phyloP scores from a whole-genome alignment of 306 rosid genomes.

The Glycine latifolia region DNA sequence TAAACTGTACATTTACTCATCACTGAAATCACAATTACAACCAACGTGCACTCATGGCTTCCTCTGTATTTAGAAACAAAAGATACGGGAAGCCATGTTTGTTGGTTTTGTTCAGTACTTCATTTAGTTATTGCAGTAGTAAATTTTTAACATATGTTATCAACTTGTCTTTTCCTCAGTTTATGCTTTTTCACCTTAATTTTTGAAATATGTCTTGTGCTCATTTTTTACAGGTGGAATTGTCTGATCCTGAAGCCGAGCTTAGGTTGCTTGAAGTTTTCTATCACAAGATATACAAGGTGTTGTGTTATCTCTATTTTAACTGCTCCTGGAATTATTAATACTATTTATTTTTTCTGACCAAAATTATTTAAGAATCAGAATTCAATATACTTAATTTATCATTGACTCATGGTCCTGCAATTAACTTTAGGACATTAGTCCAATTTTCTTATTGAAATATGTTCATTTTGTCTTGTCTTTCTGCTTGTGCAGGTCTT shows the following conservation, averaged over 20 bases:
- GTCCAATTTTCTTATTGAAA: constrained; percentile 9
- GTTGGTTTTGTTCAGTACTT: background rate
- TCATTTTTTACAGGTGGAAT: constrained; percentile 67
- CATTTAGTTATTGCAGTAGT: constrained; percentile 26
- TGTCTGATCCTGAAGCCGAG: constrained; percentile 83
- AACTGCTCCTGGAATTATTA: constrained; percentile 34
- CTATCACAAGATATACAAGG: constrained; percentile 95
- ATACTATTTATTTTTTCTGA: background rate
- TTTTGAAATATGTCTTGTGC: constrained; percentile 8
- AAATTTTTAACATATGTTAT: constrained; percentile 5
- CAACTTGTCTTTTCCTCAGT: background rate
- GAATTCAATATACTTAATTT: background rate
- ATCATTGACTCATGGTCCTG: constrained; percentile 11
- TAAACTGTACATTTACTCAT: constrained; percentile 16
- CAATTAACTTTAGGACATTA: background rate
- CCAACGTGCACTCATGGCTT: constrained; percentile 28
- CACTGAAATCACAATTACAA: constrained; percentile 11
- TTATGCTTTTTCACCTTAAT: constrained; percentile 1
- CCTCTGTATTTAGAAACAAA: constrained; percentile 10
- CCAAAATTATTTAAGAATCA: background rate
- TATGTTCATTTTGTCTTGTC: constrained; percentile 29
- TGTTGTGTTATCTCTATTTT: constrained; percentile 45
- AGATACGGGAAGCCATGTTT: constrained; percentile 4
- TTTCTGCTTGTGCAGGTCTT: constrained; percentile 68
- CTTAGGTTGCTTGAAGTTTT: constrained; percentile 94